Base-by-base conservation (phyloP, 768 basidiomycete species). In the Porpolomopsis calyptriformis region DNA sequence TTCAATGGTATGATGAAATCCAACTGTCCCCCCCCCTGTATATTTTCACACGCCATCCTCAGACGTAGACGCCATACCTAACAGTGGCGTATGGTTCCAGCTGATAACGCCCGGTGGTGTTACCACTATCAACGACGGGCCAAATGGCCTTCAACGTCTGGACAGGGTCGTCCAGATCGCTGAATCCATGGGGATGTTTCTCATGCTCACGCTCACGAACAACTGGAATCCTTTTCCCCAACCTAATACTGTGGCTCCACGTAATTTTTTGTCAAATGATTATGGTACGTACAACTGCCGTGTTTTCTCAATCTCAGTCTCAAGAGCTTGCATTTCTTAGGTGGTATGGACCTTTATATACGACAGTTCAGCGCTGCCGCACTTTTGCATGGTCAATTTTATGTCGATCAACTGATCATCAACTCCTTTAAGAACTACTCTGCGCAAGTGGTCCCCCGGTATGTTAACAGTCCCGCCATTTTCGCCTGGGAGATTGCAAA, bases 301-400 rank as follows among this genome's bases (percentile, higher is more conserved):
- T 44, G 23, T 16, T 45, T 42, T 26, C 41, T 44, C n/a, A 43
- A 19, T 43, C 1, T 37, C 38, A n/a, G n/a, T 35, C 6, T 25
- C 26, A 12, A 11, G 43, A 16, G 8, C 10, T 16, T 14, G 24
- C 31, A n/a, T 24, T 6, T 40, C 40, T 48, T 45, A 79, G 78
- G 78, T 40, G 79, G 80, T 26, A 80, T 80, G 77, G 81, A 83
- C 57, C 57, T 68, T 11, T 83, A 82, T 56, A 74, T 82, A 43
- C 71, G 74, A 51, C 65, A 66, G 57, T 74, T 69, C 45, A 19
- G 11, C 4, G 64, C 61, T 8, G 58, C 55, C n/a, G 51, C 46
- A 54, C 66, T 60, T 31, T 49, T 57, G 18, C 80, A 83, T 55
- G 79, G 80, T 48, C 66, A 74, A 40, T 83, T 83, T 56, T 83